Conservation (phyloP, 768 basidiomycete species). For the Leccinum subtestaceum region DNA sequence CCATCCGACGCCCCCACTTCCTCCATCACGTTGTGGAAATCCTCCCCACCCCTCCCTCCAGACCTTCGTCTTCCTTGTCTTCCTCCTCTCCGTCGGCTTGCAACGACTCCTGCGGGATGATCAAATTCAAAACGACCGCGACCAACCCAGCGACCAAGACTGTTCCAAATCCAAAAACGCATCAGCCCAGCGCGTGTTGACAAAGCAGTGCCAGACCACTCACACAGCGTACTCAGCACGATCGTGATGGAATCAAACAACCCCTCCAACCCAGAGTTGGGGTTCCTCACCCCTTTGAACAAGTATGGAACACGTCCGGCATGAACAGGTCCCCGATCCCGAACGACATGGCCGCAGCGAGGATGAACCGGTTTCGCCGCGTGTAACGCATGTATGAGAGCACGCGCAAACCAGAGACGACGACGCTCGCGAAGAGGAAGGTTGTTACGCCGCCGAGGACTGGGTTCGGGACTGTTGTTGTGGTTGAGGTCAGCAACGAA, state of each 20-base stretch:
- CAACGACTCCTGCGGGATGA: slow-evolving; percentile 43
- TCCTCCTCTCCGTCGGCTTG: slow-evolving; percentile 22
- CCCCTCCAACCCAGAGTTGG: slow-evolving; percentile 57
- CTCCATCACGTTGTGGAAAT: slow-evolving; percentile 16
- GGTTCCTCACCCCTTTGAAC: slow-evolving; percentile 57
- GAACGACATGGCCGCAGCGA: slow-evolving; percentile 65
- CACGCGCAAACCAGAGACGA: slow-evolving; percentile 64
- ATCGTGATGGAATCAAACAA: slow-evolving; percentile 79
- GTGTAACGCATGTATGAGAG: slow-evolving; percentile 58
- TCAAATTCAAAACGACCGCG: slow-evolving; percentile 54
- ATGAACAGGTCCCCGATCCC: slow-evolving; percentile 72
- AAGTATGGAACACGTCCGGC: slow-evolving; percentile 61
- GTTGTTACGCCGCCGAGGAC: slow-evolving; percentile 86
- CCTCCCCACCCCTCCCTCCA: neutral
- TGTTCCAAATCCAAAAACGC: slow-evolving; percentile 15
- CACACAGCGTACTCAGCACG: slow-evolving; percentile 77
- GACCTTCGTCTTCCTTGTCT: neutral
- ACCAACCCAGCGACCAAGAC: slow-evolving; percentile 58
- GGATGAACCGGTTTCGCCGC: slow-evolving; percentile 65
- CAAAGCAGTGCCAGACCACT: slow-evolving; percentile 24
- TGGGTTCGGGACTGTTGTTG: slow-evolving; percentile 59
- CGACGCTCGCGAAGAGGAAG: slow-evolving; percentile 78
- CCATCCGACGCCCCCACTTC: slow-evolving; percentile 26
- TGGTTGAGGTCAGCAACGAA: neutral
- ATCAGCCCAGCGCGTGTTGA: neutral